Conservation (phyloP, 257 asterid genomes). For the Plantago ovata region DNA sequence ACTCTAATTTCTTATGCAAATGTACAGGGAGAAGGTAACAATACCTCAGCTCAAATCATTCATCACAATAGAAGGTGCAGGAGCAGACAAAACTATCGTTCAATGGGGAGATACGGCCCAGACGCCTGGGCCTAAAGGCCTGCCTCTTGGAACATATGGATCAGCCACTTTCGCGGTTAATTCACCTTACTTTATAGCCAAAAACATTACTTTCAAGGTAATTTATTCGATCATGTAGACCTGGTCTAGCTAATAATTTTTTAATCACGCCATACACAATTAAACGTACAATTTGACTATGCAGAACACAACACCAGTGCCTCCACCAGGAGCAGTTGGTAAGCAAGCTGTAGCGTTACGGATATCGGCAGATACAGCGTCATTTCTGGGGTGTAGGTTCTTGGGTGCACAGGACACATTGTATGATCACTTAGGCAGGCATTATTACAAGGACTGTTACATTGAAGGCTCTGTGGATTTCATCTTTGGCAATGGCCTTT, state of each 20-base stretch:
- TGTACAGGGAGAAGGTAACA: conserved; percentile 71
- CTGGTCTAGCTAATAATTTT: too few species aligned
- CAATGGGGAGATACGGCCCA: conserved; percentile 92
- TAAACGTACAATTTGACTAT: neutral
- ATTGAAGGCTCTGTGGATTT: conserved; percentile 94
- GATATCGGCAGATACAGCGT: conserved; percentile 86
- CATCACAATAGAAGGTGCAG: conserved; percentile 70
- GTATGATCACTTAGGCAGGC: conserved; percentile 81
- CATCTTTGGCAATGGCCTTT: conserved; percentile 84
- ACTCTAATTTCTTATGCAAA: neutral
- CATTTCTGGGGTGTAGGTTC: conserved; percentile 69
- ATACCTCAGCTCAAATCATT: conserved; percentile 63
- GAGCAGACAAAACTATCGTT: conserved; percentile 72
- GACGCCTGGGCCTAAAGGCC: conserved; percentile 60
- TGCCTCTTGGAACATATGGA: conserved; percentile 76
- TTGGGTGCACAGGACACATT: conserved; percentile 93
- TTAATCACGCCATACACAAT: neutral
- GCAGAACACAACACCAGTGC: conserved; percentile 86
- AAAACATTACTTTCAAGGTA: conserved; percentile 81
- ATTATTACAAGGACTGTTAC: conserved; percentile 85
- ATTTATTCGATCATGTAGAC: neutral
- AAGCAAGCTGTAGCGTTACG: conserved; percentile 91
- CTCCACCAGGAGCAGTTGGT: conserved; percentile 76
- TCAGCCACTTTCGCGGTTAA: conserved; percentile 95
- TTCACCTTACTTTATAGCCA: conserved; percentile 77